Evolutionary conservation across 306 rosid genomes (phyloP).

Genomic region (Ochetophila trinervis): DNA sequence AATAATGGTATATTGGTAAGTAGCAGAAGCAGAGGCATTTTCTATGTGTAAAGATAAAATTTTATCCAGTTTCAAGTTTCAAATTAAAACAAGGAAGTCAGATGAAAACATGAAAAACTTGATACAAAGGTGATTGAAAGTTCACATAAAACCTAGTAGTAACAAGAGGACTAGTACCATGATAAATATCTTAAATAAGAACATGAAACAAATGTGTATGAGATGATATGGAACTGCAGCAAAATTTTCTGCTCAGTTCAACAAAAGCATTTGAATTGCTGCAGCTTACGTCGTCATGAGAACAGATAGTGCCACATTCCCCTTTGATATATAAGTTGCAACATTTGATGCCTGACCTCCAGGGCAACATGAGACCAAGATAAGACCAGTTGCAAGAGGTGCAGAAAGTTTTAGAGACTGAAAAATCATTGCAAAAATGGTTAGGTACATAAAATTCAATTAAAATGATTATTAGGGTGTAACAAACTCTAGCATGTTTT

Average conservation of each 20-base stretch:
- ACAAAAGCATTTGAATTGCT: conserved; percentile 12
- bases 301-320: conserved; percentile 94
- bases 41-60: not conserved
- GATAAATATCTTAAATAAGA: not conserved
- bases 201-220: not conserved
- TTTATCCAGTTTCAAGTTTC: not conserved
- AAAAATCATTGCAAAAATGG: conserved; percentile 20
- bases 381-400: conserved; percentile 96
- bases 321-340: conserved; percentile 90
- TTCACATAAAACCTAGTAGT: too few species aligned
- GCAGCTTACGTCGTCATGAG: conserved; percentile 84
- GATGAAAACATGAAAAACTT: not conserved
- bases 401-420: conserved; percentile 90
- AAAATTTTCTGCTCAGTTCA: conserved; percentile 1
- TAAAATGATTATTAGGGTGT: not conserved
- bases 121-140: too few species aligned
- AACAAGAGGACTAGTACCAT: too few species aligned
- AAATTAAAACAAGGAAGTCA: not conserved
- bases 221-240: not conserved
- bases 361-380: conserved; percentile 97
- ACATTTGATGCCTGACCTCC: conserved; percentile 99
- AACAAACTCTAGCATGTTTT: not conserved
- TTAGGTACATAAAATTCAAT: conserved; percentile 7
- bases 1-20: not conserved
- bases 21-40: not conserved